Base-by-base conservation (phyloP, 2,329 filamentous ascomycete genomes). In the Tricladium varicosporioides region DNA sequence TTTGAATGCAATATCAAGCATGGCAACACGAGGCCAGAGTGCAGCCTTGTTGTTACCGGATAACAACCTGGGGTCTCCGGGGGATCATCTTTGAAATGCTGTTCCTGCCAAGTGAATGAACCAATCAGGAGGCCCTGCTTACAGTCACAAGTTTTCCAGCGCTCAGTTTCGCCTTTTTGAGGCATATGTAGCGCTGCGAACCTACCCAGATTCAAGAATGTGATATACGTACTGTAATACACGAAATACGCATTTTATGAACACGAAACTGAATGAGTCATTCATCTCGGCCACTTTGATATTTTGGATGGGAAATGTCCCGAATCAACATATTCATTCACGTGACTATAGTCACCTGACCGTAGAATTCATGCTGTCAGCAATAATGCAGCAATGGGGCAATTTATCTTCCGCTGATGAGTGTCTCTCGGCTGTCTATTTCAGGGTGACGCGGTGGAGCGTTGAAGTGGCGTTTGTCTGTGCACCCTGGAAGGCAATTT, bases 361-460 rank as follows among this genome's bases (percentile, higher is more conserved):
- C 36, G 10, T 40, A 10, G 5, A 40, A 5, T 13, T 40, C 9
- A 27, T 27, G 22, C 22, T 7, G 22, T 27, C 22, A 27, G 22
- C 22, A 27, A 27, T 27, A 27, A 27, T 40, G 36, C 10, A 40
- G 36, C 10, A 4, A 40, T 13, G 10, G n/a, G 36, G 36, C 36
- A 40, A 40, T 40, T 40, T 40, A 40, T 40, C 22, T 40, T 40
- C 36, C 22, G 49, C 49, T 43, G 40, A 27, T 49, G 14, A 27
- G 27, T 14, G 44, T 46, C 18, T 54, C 56, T 58, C 56, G 52
- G n/a, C 32, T 54, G 16, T 43, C 57, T 53, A 56, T 55, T 48
- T 52, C 45, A 52, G 44, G 43, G 47, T 27, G 31, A 22, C 5
- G 8, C 14, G 51, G 33, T 43, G 44, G 46, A n/a, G 13, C 15